Base-by-base conservation (phyloP, 2,329 filamentous ascomycete genomes). In the Microdochium nivale region DNA sequence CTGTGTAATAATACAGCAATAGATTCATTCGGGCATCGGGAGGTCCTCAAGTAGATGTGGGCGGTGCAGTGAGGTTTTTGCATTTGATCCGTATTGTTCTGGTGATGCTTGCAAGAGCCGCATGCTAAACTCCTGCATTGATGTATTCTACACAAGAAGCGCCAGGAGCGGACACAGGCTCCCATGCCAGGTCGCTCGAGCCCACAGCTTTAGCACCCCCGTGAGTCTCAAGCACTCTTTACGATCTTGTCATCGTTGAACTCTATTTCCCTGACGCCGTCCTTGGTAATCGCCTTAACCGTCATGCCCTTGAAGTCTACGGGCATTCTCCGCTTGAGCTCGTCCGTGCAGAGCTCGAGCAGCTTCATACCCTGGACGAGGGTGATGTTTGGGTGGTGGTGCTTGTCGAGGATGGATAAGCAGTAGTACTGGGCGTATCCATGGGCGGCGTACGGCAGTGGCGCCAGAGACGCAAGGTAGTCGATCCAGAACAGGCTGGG, bases 381-480 rank as follows among this genome's bases (percentile, higher is more conserved):
- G 55, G 80, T 81, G 70, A 99, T 97, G 65, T 96, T 87, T 48
- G 94, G 92, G 65, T 96, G 88, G 70, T 99, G 94, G 70, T 99
- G 94, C 78, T 99, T 99, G 76, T 99, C 94, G 49, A 99, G 83
- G 61, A 96, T 95, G 7, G 90, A 95, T 55, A 99, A 80, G 70
- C 94, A 99, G 79, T 99, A 99, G 79, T 97, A 97, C 85, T 99
- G 94, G 61, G 94, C 94, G 73, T 99, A 99, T 61, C 94, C 94
- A 64, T 99, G 95, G 55, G 94, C 94, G 48, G 94, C 95, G 67
- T 99, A 99, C 52, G 94, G 94, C 48, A 99, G 77, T 30, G 88
- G 81, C 3, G 90, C 92, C 66, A 91, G 74, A 55, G 91, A 86
- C 58, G 92, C 94, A 65, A 99, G 83, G 73, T 97, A 97, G 69